Conservation (phyloP, 495 filamentous ascomycete species). For the Penicillium riverlandense region DNA sequence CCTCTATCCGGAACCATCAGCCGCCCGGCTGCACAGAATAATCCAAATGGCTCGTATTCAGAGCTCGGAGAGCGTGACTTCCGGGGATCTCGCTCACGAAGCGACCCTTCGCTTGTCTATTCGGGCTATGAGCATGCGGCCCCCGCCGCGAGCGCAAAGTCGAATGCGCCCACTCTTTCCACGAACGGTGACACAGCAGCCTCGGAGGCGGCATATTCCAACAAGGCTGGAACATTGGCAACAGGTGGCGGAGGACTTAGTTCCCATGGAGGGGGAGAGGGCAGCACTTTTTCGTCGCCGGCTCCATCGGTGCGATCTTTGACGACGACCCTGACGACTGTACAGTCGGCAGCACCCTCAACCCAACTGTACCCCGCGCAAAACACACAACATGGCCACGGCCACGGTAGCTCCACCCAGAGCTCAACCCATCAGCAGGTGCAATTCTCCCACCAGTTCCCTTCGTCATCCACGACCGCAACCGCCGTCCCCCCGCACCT, state of each 20-base stretch:
- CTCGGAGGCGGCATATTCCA: constrained; percentile 66
- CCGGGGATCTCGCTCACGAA: constrained; percentile 31
- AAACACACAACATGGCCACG: constrained; percentile 31
- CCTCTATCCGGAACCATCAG: constrained; percentile 52
- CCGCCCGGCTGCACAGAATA: constrained; percentile 45
- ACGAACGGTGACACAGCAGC: constrained; percentile 70
- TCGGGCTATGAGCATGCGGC: constrained; percentile 53
- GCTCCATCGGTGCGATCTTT: constrained; percentile 86
- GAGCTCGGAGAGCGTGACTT: constrained; percentile 17
- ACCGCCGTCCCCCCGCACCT: constrained; percentile 80
- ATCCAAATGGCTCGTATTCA: constrained; percentile 41
- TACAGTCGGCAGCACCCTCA: constrained; percentile 78
- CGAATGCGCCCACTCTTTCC: constrained; percentile 69
- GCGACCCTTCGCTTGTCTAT: constrained; percentile 46
- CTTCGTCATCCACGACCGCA: constrained; percentile 51
- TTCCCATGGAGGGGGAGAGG: constrained; percentile 60
- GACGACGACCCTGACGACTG: constrained; percentile 91
- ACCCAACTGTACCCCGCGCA: constrained; percentile 43
- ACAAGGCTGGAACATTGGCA: constrained; percentile 68
- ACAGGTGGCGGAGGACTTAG: constrained; percentile 54
- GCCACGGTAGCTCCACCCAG: constrained; percentile 37
- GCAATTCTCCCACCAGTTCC: constrained; percentile 91
- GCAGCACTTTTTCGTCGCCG: constrained; percentile 89
- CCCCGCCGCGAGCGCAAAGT: constrained; percentile 57
- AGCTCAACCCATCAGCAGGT: constrained; percentile 42